Percentiles rank a stretch among this genome's conserved stretches.
phyloP scores from a whole-genome alignment of 768 basidiomycete genomes.

The Hypholoma sublateritium region DNA sequence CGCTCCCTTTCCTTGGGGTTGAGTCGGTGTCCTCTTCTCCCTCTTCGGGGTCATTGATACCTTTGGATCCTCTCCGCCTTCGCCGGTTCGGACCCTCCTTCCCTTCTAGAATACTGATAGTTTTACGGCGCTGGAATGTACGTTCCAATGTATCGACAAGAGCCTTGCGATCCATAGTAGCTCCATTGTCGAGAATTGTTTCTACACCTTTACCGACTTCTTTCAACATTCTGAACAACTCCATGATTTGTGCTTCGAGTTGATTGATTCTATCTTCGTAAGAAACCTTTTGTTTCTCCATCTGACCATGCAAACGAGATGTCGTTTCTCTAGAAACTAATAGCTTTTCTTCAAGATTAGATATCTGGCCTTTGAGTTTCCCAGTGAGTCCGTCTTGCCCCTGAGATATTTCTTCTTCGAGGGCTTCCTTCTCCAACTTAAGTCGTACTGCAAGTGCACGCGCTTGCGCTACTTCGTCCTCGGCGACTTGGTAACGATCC shows the following conservation, averaged over 20 bases:
- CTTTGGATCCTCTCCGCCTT: constrained; percentile 26
- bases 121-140: constrained; percentile 80
- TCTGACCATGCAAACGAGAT: constrained; percentile 69
- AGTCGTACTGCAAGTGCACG: constrained; percentile 62
- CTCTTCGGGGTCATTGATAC: constrained; percentile 29
- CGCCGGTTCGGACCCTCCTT: constrained; percentile 34
- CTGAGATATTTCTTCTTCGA: constrained; percentile 80
- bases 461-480: constrained; percentile 73
- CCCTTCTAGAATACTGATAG: constrained; percentile 85
- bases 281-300: constrained; percentile 71
- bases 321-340: constrained; percentile 77
- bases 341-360: constrained; percentile 75
- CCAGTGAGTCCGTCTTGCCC: constrained; percentile 86
- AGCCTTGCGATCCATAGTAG: constrained; percentile 75
- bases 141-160: constrained; percentile 80
- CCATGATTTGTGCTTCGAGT: constrained; percentile 90
- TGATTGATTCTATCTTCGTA: constrained; percentile 88
- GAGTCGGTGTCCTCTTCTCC: constrained; percentile 52
- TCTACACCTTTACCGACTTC: constrained; percentile 80
- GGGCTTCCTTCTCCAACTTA: constrained; percentile 76
- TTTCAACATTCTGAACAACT: constrained; percentile 91
- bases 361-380: constrained; percentile 69
- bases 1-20: constrained; percentile 56
- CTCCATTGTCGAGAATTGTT: constrained; percentile 64
- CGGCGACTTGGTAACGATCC: constrained; percentile 75